Conservation (phyloP, 31 red algal genomes). For the Endocladia muricata region DNA sequence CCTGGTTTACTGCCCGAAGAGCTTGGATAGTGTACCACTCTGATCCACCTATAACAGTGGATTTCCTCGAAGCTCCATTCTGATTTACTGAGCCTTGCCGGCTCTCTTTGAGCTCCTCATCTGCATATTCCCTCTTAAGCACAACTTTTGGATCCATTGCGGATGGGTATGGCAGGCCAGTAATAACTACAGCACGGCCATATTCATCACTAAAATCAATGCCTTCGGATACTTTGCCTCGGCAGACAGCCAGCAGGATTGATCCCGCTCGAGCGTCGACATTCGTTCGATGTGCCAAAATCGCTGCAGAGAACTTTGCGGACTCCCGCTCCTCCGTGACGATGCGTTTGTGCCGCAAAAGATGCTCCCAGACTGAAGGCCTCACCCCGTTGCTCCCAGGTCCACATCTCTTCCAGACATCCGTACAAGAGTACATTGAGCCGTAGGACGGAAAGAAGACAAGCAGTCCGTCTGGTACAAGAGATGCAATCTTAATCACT, state of each 20-base stretch:
- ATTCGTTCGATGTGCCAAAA: constrained; percentile 61
- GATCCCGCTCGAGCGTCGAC: constrained; percentile 52
- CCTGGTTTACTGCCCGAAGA: constrained; percentile 90
- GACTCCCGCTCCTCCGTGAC: constrained; percentile 73
- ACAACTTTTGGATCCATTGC: constrained; percentile 80
- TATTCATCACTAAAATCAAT: constrained; percentile 94
- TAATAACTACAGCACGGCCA: constrained; percentile 88
- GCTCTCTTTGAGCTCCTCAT: constrained; percentile 33
- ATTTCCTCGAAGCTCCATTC: neutral
- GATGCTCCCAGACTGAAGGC: constrained; percentile 77
- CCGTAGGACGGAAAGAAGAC: constrained; percentile 95
- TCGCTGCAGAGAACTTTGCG: constrained; percentile 47
- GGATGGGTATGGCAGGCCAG: constrained; percentile 92
- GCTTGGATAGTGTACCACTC: constrained; percentile 89
- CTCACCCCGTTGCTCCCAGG: constrained; percentile 26
- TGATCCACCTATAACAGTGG: constrained; percentile 41
- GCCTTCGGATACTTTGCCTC: constrained; percentile 88
- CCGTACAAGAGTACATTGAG: constrained; percentile 57
- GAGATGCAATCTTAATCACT: constrained; percentile 62
- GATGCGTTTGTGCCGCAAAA: constrained; percentile 69
- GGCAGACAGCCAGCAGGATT: constrained; percentile 87
- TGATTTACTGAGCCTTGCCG: neutral
- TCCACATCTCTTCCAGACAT: constrained; percentile 62
- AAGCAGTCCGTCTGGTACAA: constrained; percentile 85
- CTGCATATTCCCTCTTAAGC: constrained; percentile 71